These are phyloP conservation scores for Solanum aculeatissimum DNA, from an alignment of 305 asterid species.

Conservation along the genomic window DNA sequence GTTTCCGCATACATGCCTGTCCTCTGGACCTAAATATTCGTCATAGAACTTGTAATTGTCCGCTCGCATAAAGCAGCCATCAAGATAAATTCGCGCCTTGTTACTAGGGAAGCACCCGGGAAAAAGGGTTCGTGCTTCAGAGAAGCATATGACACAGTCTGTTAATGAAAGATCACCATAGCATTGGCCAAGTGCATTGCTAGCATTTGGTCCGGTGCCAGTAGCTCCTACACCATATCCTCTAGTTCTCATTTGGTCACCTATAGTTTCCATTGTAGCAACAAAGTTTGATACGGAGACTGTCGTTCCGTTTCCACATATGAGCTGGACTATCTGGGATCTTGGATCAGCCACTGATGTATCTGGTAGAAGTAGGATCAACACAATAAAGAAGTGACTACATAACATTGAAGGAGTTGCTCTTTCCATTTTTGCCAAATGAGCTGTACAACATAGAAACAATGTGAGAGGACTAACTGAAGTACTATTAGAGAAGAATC, in stretches of 20 bases:
- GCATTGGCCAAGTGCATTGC: conserved; percentile 23
- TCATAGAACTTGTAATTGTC: conserved; percentile 15
- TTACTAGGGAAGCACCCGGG: conserved; percentile 5
- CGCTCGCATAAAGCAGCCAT: conserved; percentile 23
- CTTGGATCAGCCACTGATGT: conserved; percentile 2
- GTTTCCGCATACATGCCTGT: conserved; percentile 15
- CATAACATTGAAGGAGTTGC: neutral
- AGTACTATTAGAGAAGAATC: neutral
- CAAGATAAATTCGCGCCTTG: conserved; percentile 9
- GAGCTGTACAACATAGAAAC: neutral
- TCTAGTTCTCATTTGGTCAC: neutral
- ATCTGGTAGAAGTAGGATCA: neutral
- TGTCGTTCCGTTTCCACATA: neutral
- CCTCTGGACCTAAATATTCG: conserved; percentile 13
- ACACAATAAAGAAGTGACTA: neutral
- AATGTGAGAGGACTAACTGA: neutral
- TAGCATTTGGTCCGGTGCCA: conserved; percentile 5
- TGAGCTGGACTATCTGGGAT: neutral
- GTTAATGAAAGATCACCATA: conserved; percentile 12
- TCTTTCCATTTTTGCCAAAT: neutral
- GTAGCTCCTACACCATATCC: conserved; percentile 4
- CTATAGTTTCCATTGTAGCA: neutral
- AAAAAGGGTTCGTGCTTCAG: conserved; percentile 9
- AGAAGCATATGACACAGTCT: conserved; percentile 16
- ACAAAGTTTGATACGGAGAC: neutral